Evolutionary conservation across 2,329 filamentous ascomycete genomes (phyloP).

Genomic region (Paraconiothyrium brasiliense): DNA sequence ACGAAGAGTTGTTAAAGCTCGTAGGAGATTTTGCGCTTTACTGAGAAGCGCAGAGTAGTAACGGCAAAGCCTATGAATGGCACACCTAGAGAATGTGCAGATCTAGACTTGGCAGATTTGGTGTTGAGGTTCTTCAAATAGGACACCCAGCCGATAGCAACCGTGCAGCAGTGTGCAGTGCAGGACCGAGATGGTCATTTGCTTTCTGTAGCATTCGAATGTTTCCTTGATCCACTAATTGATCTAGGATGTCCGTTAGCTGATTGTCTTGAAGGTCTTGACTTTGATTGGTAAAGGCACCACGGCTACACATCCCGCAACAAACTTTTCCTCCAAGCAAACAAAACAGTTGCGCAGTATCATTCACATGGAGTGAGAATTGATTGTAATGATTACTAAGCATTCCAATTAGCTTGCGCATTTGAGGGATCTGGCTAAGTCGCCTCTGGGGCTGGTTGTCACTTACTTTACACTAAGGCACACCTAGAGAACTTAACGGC

Average conservation of each 20-base stretch:
- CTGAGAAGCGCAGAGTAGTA: not conserved
- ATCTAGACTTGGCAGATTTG: not conserved
- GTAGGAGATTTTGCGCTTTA: constrained; percentile 1
- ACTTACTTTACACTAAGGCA: constrained; percentile 15
- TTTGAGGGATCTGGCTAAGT: not conserved
- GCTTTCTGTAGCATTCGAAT: not conserved
- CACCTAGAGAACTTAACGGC: not conserved
- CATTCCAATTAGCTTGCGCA: constrained; percentile 8
- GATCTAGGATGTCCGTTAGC: constrained; percentile 1
- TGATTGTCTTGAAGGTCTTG: not conserved
- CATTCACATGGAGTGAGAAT: constrained; percentile 1
- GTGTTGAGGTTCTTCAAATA: not conserved
- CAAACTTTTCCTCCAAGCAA: constrained; percentile 5
- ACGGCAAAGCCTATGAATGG: not conserved
- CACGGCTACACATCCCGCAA: not conserved
- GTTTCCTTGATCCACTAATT: not conserved
- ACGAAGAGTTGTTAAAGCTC: not conserved
- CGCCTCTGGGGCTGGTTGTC: not conserved
- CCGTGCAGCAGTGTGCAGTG: not conserved
- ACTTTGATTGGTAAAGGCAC: not conserved
- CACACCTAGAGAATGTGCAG: not conserved
- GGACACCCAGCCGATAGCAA: not conserved
- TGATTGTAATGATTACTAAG: constrained; percentile 10
- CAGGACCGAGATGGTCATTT: not conserved
- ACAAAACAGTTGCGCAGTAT: not conserved